Percentiles rank a stretch among this genome's conserved stretches.
Conservation (phyloP, 352 stramenopile species). For the Globisporangium lucens region DNA sequence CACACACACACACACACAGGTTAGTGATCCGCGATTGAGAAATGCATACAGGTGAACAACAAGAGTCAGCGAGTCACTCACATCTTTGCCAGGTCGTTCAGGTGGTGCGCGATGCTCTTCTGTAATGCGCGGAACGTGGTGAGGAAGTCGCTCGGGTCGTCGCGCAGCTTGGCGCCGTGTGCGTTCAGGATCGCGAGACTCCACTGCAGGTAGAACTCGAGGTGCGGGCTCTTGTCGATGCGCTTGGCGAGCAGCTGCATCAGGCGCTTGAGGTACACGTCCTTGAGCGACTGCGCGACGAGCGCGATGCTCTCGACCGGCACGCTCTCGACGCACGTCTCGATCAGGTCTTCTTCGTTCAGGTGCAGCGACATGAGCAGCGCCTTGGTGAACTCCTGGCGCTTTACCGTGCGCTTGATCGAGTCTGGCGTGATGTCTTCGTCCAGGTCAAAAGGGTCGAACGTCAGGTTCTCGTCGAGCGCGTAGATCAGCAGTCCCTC, state of each 20-base stretch:
- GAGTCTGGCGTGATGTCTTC: constrained; percentile 96
- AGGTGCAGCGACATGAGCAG: constrained; percentile 96
- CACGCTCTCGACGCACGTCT: constrained; percentile 89
- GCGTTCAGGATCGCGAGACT: constrained; percentile 92
- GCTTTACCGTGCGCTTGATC: constrained; percentile 85
- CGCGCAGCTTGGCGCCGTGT: constrained; percentile 87
- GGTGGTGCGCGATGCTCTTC: constrained; percentile 82
- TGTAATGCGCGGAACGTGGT: constrained; percentile 82
- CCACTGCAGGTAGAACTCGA: constrained; percentile 98
- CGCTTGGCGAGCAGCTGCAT: constrained; percentile 92
- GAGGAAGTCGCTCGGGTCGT: constrained; percentile 74
- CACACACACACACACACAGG: constrained; percentile 16
- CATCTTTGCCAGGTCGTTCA: constrained; percentile 84
- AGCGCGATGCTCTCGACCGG: constrained; percentile 88
- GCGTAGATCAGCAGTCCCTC: constrained; percentile 98
- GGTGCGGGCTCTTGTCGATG: constrained; percentile 90
- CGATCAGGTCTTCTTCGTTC: constrained; percentile 94
- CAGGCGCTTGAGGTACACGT: constrained; percentile 91
- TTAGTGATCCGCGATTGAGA: constrained; percentile 5
- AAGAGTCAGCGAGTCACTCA: constrained; percentile 33
- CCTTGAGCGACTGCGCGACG: constrained; percentile 89
- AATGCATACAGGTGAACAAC: not conserved
- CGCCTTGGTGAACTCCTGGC: constrained; percentile 90
- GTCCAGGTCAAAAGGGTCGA: constrained; percentile 98
- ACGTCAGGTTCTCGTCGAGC: constrained; percentile 95